phyloP scores from a whole-genome alignment of 345 rosid genomes.

The Eucalyptus paniculata region DNA sequence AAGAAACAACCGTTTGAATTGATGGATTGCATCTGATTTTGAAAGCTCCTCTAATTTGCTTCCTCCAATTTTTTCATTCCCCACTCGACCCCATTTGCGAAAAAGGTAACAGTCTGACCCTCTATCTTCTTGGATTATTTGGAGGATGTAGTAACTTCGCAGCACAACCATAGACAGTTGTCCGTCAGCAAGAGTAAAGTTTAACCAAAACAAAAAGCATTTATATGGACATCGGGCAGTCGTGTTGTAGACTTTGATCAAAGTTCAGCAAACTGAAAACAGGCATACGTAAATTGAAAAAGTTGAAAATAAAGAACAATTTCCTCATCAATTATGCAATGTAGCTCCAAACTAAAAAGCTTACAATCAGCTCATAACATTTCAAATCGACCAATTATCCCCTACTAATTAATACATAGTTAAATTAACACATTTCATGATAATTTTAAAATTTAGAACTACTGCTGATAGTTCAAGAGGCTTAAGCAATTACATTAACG shows the following conservation, averaged over 20 bases:
- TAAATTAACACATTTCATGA: neutral
- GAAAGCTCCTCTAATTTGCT: conserved; percentile 59
- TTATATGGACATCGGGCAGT: neutral
- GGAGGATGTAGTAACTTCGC: conserved; percentile 77
- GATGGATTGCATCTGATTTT: conserved; percentile 55
- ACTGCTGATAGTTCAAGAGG: neutral
- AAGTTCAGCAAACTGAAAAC: neutral
- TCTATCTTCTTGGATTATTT: conserved; percentile 88
- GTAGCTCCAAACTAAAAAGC: neutral
- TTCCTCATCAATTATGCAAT: neutral
- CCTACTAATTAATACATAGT: neutral
- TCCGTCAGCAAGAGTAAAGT: neutral
- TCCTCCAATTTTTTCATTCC: conserved; percentile 83
- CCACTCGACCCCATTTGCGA: conserved; percentile 97
- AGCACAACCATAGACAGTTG: neutral
- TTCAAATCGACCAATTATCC: neutral
- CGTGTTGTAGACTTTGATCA: neutral
- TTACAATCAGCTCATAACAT: neutral
- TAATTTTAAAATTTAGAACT: neutral
- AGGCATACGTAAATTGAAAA: neutral
- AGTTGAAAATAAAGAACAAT: neutral
- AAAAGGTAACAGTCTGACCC: conserved; percentile 64
- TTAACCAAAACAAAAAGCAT: neutral
- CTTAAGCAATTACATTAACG: neutral
- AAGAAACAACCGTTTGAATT: conserved; percentile 7